phyloP scores from a whole-genome alignment of 768 basidiomycete genomes.

The Naganishia vaughanmartiniae region DNA sequence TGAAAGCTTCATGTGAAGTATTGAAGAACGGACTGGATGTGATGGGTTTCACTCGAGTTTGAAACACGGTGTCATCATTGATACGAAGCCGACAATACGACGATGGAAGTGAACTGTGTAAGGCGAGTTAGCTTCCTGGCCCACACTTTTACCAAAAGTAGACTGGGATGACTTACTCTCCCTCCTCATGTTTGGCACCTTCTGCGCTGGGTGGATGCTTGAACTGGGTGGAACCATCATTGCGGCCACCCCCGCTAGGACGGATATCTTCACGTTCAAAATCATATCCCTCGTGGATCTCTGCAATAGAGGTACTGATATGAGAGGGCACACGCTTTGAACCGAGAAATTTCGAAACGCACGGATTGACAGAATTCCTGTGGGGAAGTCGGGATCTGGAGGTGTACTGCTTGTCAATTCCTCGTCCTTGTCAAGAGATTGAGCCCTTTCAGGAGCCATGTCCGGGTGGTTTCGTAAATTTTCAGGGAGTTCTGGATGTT shows the following conservation, averaged over 20 bases:
- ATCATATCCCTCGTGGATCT: constrained; percentile 30
- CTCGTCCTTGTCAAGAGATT: constrained; percentile 18
- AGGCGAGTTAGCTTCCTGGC: background rate
- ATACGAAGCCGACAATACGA: constrained; percentile 25
- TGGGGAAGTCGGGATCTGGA: constrained; percentile 20
- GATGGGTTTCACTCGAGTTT: constrained; percentile 29
- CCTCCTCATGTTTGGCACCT: constrained; percentile 23
- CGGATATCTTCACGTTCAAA: constrained; percentile 20
- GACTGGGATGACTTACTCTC: constrained; percentile 4
- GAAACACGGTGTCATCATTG: constrained; percentile 28
- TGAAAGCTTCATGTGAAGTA: constrained; percentile 25
- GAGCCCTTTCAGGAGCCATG: background rate
- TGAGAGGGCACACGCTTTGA: no score
- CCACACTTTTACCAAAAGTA: background rate
- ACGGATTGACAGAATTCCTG: constrained; percentile 29
- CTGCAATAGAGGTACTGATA: constrained; percentile 2
- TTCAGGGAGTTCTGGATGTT: constrained; percentile 19
- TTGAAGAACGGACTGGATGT: constrained; percentile 26
- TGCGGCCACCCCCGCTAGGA: constrained; percentile 1
- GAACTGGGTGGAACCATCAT: constrained; percentile 8
- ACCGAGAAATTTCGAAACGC: background rate
- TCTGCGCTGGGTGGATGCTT: constrained; percentile 22
- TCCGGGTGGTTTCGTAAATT: constrained; percentile 21
- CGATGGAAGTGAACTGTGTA: constrained; percentile 21
- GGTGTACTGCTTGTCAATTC: constrained; percentile 15